Evolutionary conservation across 768 basidiomycete genomes (phyloP).

Genomic region (Boletus rubescentipes): DNA sequence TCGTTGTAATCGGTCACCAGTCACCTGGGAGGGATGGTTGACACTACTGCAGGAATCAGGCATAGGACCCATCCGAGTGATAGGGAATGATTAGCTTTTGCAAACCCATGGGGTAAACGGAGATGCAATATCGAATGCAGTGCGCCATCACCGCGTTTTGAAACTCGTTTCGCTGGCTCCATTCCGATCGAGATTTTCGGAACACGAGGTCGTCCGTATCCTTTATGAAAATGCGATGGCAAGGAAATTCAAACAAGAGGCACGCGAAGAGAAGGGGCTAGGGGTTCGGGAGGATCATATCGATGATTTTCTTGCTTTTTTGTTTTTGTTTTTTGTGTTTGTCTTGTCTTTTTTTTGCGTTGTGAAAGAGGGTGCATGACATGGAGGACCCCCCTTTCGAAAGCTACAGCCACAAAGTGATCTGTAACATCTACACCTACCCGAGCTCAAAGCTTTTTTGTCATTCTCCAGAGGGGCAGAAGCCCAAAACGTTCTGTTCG

Average conservation of each 20-base stretch:
- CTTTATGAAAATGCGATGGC: no score
- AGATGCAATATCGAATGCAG: not conserved
- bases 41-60: no score
- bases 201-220: not conserved
- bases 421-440: slow-evolving; percentile 5
- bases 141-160: not conserved
- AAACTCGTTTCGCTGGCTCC: not conserved
- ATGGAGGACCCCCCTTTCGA: not conserved
- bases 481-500: not conserved
- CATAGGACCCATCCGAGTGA: not conserved
- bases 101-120: not conserved
- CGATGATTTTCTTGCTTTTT: not conserved
- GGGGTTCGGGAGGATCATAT: no score
- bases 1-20: no score
- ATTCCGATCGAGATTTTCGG: not conserved
- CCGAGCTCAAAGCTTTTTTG: slow-evolving; percentile 11
- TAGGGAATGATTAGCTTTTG: not conserved
- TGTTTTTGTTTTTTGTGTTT: not conserved
- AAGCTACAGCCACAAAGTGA: not conserved
- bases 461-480: no score
- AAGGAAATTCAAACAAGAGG: no score
- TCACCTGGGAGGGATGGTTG: no score
- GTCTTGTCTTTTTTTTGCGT: no score
- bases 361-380: no score
- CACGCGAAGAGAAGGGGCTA: no score